Base-by-base conservation (phyloP, 768 basidiomycete genomes). In the Amanita pallidorosea region DNA sequence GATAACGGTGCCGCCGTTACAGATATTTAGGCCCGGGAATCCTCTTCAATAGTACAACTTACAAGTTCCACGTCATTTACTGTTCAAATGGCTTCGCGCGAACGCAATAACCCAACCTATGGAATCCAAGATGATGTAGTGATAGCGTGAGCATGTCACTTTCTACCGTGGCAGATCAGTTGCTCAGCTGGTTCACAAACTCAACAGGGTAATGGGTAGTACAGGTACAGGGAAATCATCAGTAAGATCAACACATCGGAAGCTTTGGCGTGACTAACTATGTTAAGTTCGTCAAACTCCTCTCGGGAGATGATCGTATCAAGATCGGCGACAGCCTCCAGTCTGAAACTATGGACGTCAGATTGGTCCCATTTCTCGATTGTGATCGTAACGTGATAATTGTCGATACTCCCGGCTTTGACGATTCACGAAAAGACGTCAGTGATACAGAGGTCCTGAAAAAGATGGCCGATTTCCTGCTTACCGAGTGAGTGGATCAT, bases 401-500 rank as follows among this genome's bases (percentile, higher is more conserved):
- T 8, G 54, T 63, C 23, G 62, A 63, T 51, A 62, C 61, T 3
- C 62, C 62, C 17, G 62, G 60, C 4, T 63, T 63, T 33, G 62
- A 63, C 40, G 60, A 63, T 49, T 60, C 62, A 5, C 58, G 58
- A 22, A 17, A n/a, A 2, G 56, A 51, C 13, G n/a, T 59, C 5
- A 67, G 60, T 11, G 70, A 70, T 37, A 64, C 67, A 5, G 66
- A 67, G 12, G 47, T 70, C 49, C 61, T 66, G 58, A 65, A 63
- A 57, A 64, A 63, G 61, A 70, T 67, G 31, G 45, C 61, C 15
- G 33, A 47, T 11, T 61, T 57, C 38, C 49, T 63, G 8, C 35
- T 56, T 3, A 41, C 37, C 2, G 54, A 55, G 55, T 57, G 36
- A 34, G 51, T 35, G 20, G 1, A 33, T 25, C 15, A 1, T 15